Conservation (phyloP, 2,329 filamentous ascomycete genomes). For the Ophiostoma montium region DNA sequence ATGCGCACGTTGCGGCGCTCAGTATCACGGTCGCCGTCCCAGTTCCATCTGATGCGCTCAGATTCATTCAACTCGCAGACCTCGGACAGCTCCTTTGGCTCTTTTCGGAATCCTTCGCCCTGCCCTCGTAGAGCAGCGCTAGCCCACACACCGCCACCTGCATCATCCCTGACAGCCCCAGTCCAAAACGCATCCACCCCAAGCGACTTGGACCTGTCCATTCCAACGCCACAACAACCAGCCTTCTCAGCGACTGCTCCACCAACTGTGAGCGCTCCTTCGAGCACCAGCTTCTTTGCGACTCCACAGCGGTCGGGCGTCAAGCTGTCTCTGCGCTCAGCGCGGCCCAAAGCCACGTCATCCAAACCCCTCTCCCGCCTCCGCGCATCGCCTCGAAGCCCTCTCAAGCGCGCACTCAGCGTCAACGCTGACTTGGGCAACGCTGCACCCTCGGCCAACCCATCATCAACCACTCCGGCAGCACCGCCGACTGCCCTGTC, state of each 20-base stretch:
- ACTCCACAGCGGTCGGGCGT: constrained; percentile 53
- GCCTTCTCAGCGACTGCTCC: constrained; percentile 9
- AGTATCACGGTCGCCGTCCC: constrained; percentile 85
- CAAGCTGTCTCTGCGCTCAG: constrained; percentile 51
- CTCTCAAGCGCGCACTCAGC: constrained; percentile 62
- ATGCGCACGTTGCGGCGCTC: constrained; percentile 77
- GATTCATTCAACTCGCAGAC: constrained; percentile 34
- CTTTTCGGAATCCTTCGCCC: constrained; percentile 41
- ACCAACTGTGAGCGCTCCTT: constrained; percentile 4
- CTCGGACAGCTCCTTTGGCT: constrained; percentile 36
- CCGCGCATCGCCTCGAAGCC: constrained; percentile 65
- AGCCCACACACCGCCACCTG: constrained; percentile 6
- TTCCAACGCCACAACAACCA: constrained; percentile 13
- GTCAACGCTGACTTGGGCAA: constrained; percentile 60
- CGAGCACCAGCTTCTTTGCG: constrained; percentile 34
- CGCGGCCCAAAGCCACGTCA: constrained; percentile 43
- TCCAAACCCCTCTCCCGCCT: constrained; percentile 42
- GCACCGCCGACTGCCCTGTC: constrained; percentile 19
- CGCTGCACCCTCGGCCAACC: constrained; percentile 36
- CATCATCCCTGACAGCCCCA: constrained; percentile 7
- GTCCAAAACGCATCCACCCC: constrained; percentile 4
- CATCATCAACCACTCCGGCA: constrained; percentile 26
- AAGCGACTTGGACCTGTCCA: constrained; percentile 4
- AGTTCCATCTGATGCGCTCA: constrained; percentile 51
- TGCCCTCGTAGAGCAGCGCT: constrained; percentile 21